These are phyloP conservation scores for Alloascoidea hylecoeti DNA, from an alignment of 805 yeast genomes.

Conservation along the genomic window DNA sequence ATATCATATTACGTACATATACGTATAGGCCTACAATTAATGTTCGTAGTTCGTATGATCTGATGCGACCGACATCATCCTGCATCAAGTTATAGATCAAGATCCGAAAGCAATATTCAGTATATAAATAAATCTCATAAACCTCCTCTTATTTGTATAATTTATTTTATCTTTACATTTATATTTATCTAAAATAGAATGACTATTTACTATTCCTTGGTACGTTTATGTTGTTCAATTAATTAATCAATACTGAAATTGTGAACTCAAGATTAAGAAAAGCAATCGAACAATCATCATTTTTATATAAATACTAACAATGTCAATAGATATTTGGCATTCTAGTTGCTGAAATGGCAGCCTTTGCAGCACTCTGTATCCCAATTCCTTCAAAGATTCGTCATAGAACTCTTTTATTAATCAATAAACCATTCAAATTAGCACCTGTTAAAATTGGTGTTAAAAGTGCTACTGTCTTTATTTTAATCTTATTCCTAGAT, in stretches of 20 bases:
- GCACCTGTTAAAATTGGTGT: slow-evolving; percentile 63
- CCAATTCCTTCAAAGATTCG: slow-evolving; percentile 75
- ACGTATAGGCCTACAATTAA: no score
- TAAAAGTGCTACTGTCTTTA: slow-evolving; percentile 73
- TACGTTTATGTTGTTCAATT: slow-evolving; percentile 8
- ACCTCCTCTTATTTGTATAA: no score
- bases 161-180: no score
- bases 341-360: slow-evolving; percentile 60
- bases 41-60: no score
- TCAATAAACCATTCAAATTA: slow-evolving; percentile 56
- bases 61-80: no score
- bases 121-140: no score
- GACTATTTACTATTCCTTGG: slow-evolving; percentile 28
- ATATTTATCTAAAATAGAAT: no score
- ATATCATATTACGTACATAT: no score
- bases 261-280: slow-evolving; percentile 2
- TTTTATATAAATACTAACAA: neutral
- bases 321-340: slow-evolving; percentile 45
- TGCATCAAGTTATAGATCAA: no score
- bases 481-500: slow-evolving; percentile 73
- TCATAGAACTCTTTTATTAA: slow-evolving; percentile 44
- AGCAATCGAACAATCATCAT: no score
- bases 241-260: slow-evolving; percentile 1
- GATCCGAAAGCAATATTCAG: no score
- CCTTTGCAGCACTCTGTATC: slow-evolving; percentile 67